Percentiles rank a stretch among this genome's conserved stretches.
phyloP scores from a whole-genome alignment of 2,329 filamentous ascomycete species.

The Talaromyces sp. region DNA sequence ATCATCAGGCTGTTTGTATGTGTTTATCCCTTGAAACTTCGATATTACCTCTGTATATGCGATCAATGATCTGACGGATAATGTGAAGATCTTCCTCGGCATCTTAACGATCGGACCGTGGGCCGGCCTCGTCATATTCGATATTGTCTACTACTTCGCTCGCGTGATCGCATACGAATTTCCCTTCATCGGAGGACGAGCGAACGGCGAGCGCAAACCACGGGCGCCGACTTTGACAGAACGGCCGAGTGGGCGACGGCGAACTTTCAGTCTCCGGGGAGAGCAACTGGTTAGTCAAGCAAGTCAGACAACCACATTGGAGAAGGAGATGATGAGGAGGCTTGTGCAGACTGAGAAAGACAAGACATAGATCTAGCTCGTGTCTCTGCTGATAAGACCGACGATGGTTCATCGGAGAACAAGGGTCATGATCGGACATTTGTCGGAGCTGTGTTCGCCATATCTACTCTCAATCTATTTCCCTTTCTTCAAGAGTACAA shows the following conservation, averaged over 20 bases:
- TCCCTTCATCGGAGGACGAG: constrained; percentile 59
- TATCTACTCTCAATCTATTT: background rate
- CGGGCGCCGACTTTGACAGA: constrained; percentile 55
- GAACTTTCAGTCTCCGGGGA: constrained; percentile 25
- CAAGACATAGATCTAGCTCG: background rate
- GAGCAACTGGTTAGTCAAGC: background rate
- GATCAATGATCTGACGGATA: background rate
- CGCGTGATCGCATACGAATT: constrained; percentile 58
- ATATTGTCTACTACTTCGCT: constrained; percentile 60
- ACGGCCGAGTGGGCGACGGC: constrained; percentile 20
- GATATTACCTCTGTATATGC: background rate
- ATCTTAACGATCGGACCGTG: constrained; percentile 61
- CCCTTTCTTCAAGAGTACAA: too few species aligned
- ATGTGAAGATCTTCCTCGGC: constrained; percentile 57
- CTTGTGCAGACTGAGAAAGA: constrained; percentile 1
- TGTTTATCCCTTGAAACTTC: background rate
- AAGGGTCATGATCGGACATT: background rate
- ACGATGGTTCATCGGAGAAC: background rate
- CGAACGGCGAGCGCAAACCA: constrained; percentile 57
- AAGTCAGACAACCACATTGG: background rate
- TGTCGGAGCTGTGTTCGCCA: background rate
- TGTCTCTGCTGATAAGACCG: background rate
- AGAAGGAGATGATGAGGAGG: constrained; percentile 9
- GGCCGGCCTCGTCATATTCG: constrained; percentile 60
- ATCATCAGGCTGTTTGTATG: constrained; percentile 61